These are phyloP conservation scores for Pseudonectria foliicola DNA, from an alignment of 2,329 filamentous ascomycete genomes.

Conservation along the genomic window DNA sequence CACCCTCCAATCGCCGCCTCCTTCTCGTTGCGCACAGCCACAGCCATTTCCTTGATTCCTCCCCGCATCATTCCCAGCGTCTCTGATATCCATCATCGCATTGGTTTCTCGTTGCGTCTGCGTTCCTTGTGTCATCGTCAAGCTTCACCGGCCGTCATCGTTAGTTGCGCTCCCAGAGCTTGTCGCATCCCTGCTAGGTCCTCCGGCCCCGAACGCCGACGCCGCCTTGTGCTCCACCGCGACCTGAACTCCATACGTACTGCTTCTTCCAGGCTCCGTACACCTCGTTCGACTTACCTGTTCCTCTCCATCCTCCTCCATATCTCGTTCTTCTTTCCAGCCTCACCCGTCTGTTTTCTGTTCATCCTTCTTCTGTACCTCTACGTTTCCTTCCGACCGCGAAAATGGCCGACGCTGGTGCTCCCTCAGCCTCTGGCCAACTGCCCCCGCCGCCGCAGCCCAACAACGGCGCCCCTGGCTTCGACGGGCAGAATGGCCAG, in stretches of 20 bases:
- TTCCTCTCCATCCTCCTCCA: constrained; percentile 10
- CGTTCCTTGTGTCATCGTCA: too few species aligned
- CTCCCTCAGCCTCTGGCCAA: constrained; percentile 54
- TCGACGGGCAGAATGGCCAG: constrained; percentile 67
- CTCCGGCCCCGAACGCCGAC: constrained; percentile 21
- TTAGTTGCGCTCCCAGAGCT: constrained; percentile 14
- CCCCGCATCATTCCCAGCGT: too few species aligned
- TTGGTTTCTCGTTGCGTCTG: too few species aligned
- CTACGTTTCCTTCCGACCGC: constrained; percentile 11
- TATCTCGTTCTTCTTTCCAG: background rate
- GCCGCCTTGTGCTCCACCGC: constrained; percentile 21
- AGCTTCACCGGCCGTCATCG: constrained; percentile 6
- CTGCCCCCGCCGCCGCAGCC: constrained; percentile 64
- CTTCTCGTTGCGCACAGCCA: too few species aligned
- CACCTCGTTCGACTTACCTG: constrained; percentile 11
- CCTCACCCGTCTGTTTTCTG: constrained; percentile 1
- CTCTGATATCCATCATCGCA: too few species aligned
- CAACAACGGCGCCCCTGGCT: constrained; percentile 66
- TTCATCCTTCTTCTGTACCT: constrained; percentile 3
- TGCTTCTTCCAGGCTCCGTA: constrained; percentile 16
- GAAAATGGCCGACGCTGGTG: constrained; percentile 71
- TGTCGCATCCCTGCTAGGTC: constrained; percentile 16
- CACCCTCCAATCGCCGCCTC: too few species aligned
- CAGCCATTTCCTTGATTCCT: too few species aligned
- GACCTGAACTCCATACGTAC: constrained; percentile 22